Base-by-base conservation (phyloP, 2,329 filamentous ascomycete genomes). In the Emericellopsis cladophorae region DNA sequence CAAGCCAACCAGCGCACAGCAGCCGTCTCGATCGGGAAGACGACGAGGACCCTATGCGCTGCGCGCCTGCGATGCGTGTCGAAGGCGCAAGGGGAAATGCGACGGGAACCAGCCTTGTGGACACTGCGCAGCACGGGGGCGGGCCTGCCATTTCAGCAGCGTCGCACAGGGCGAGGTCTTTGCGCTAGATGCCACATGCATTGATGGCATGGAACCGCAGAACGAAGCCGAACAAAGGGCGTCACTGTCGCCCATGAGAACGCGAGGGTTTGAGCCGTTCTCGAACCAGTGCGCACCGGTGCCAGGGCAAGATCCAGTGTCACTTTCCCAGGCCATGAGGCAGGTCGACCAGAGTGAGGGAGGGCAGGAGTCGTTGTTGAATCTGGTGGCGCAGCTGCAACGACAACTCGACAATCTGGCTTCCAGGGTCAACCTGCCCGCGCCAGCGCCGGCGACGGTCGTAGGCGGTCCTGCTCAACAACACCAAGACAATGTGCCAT, bases 41-140 rank as follows among this genome's bases (percentile, higher is more conserved):
- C 42, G 48, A 29, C 42, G 49, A 22, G 49, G 47, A 7, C 46
- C 48, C 5, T 51, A 51, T 21, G 44, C 45, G n/a, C 36, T 46
- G 14, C 46, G 49, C n/a, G 50, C 50, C 8, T 52, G 50, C 42
- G 48, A 51, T 36, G 45, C 45, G 3, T 52, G 50, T 41, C 49
- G 50, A 22, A 41, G 47, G 11, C 47, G 50, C 18, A 52, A 52
- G 41, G 49, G 49, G 9, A 47, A 46, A 44, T 52, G 50, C 40
- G 46, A 50, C 24, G 50, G 50, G 7, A 43, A 40, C 12, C 41
- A 50, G 23, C 49, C 49, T 15, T 52, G 50, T 39, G 41, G 41
- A 12, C 44, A 48, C 33, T 51, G 48, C 33, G 18, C 35, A 22
- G 41, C 42, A 5, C 41, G 48, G 11, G 43, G 41, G 2, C 44